Base-by-base conservation (phyloP, 768 basidiomycete genomes). In the Lentinula sp. region DNA sequence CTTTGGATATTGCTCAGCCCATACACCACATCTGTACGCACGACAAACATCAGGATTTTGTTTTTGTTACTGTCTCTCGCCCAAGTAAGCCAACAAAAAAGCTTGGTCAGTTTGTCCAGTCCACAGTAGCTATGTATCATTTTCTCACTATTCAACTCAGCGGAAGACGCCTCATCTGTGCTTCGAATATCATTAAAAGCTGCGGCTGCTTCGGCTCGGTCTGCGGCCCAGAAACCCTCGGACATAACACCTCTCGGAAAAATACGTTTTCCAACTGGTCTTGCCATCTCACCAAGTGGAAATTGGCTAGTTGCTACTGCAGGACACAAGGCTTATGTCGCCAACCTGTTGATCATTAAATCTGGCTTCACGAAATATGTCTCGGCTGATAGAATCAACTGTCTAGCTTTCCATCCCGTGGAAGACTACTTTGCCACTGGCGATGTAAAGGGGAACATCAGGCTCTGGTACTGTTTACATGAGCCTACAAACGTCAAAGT, bases 391-490 rank as follows among this genome's bases (percentile, higher is more conserved):
- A 75, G 73, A 32, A 77, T 98, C 61, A 94, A 91, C 1, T 93
- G 91, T 70, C 78, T 97, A 46, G 85, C 91, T 5, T 90, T 91
- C 70, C 93, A 96, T 71, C 96, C 96, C 2, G 80, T 77, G 55
- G 89, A 97, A 64, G 92, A 95, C 60, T 95, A 91, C 73, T 97
- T 98, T 71, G 97, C 94, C 3, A 97, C 96, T 0, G 97, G 97
- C 28, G 95, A 98, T 67, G 79, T 77, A 20, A 85, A 85, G 64
- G 97, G 97, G 59, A 79, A 83, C 64, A 88, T 99, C 51, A 82
- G 92, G 37, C 71, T 98, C 7, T 98, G 96, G 95, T 95, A 97
- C 71, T 96, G 93, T 72, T 79, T 96, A 16, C 84, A 87, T 63
- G 83, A 88, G 66, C 78, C 78, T 23, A 69, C 81, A 28, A 74